Base-by-base conservation (phyloP, 306 rosid genomes). In the Hylodesmum podocarpum region DNA sequence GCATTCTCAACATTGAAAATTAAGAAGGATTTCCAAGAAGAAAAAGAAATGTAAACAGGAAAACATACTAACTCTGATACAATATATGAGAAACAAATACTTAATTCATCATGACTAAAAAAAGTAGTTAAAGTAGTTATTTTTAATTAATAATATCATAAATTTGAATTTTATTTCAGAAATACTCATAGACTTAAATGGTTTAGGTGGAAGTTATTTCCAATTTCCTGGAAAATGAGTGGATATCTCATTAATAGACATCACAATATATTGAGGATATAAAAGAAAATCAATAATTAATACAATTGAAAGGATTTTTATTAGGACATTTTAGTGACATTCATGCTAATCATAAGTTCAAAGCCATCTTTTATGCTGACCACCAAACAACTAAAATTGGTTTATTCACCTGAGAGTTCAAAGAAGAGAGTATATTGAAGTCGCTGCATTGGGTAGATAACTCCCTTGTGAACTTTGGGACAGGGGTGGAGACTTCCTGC, bases 361-460 rank as follows among this genome's bases (percentile, higher is more conserved):
- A 44, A 67, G 54, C 76, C 37, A 49, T 73, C 44, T 53, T 39
- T 41, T 46, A 68, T 36, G 51, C 39, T 33, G n/a, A 29, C 53
- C 49, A 43, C 55, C 78, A 72, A 66, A 63, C 43, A 55, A 25
- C 3, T 28, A 21, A 72, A 83, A 69, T 39, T 72, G 61, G 80
- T 66, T 34, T 22, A 57, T 76, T 83, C 81, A 94, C 98, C 92
- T 94, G 98, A 86, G 96, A 92, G 82, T 94, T 94, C 86, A 94
- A 87, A 67, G 98, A 94, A 69, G 97, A 94, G 69, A 94, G 97
- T 87, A 94, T 90, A 84, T 88, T 87, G 84, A 94, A 89, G 91
- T 94, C 98, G 25, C 96, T 91, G 91, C 77, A 94, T 47, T 90
- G 98, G 31, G 92, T 72, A 79, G 98, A 90, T 73, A 85, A 86